Percentiles rank a stretch among this genome's conserved stretches.
phyloP scores from a whole-genome alignment of 2,329 filamentous ascomycete species.

The Paraphaeosphaeria minitans region DNA sequence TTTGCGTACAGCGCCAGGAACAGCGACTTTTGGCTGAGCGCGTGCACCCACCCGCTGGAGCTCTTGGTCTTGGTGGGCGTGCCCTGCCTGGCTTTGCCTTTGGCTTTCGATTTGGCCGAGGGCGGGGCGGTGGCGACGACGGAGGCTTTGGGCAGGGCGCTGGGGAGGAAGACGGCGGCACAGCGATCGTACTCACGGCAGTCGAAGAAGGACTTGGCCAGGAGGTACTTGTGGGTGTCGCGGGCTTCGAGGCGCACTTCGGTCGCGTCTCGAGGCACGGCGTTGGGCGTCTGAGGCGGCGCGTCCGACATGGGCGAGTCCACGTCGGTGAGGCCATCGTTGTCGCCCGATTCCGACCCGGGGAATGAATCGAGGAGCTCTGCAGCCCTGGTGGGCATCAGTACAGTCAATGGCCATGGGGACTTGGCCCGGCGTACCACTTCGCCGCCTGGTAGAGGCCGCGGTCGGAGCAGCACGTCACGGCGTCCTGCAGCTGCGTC shows the following conservation, averaged over 20 bases:
- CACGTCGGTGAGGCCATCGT: constrained; percentile 62
- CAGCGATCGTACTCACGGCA: constrained; percentile 95
- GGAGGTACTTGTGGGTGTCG: constrained; percentile 81
- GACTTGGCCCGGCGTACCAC: constrained; percentile 65
- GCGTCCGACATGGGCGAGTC: constrained; percentile 64
- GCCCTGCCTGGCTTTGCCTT: constrained; percentile 62
- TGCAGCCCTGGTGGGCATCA: constrained; percentile 72
- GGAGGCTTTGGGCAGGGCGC: constrained; percentile 73
- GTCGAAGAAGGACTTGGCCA: constrained; percentile 94
- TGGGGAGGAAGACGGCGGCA: constrained; percentile 84
- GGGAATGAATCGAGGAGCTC: constrained; percentile 88
- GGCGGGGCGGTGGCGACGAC: constrained; percentile 54
- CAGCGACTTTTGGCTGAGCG: constrained; percentile 84
- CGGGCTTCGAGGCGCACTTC: constrained; percentile 78
- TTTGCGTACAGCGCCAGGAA: constrained; percentile 94
- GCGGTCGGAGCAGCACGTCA: constrained; percentile 89
- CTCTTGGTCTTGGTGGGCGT: constrained; percentile 44
- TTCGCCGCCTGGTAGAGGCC: constrained; percentile 96
- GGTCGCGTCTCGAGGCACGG: constrained; percentile 65
- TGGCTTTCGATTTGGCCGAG: constrained; percentile 50
- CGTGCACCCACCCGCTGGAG: constrained; percentile 47
- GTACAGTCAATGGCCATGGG: constrained; percentile 12
- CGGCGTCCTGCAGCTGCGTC: constrained; percentile 78
- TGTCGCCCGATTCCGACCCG: constrained; percentile 58
- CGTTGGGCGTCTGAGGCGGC: constrained; percentile 50